phyloP scores from a whole-genome alignment of 2,329 filamentous ascomycete genomes.

The Septoria petroselini region DNA sequence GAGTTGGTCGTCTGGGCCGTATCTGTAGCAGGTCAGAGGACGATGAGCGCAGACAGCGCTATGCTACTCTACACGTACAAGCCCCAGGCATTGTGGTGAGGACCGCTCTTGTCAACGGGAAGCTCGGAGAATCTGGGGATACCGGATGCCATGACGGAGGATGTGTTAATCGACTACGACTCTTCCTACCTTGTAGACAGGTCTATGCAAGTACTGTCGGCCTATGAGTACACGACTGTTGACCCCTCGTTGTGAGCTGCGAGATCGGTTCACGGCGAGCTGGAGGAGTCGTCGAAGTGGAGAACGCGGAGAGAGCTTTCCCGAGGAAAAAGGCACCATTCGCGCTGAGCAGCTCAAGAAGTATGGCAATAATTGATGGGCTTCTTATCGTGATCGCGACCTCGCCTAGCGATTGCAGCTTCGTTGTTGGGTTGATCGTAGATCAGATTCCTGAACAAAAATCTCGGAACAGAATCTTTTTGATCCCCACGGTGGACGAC shows the following conservation, averaged over 20 bases:
- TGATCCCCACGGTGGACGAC: too few relatives aligned
- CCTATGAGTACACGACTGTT: not conserved
- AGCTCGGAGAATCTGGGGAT: constrained; percentile 51
- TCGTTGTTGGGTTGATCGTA: not conserved
- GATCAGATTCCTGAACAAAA: too few relatives aligned
- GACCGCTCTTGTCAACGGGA: constrained; percentile 48
- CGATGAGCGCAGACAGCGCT: not conserved
- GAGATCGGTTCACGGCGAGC: not conserved
- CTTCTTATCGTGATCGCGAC: too few relatives aligned
- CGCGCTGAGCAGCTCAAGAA: too few relatives aligned
- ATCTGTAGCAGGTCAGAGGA: constrained; percentile 45
- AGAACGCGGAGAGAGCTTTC: constrained; percentile 4
- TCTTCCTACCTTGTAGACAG: not conserved
- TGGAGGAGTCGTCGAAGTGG: not conserved
- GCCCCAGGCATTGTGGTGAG: constrained; percentile 41
- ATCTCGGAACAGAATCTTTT: too few relatives aligned
- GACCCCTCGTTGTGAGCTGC: constrained; percentile 5
- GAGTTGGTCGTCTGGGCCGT: constrained; percentile 56
- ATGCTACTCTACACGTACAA: constrained; percentile 28
- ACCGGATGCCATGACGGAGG: constrained; percentile 15
- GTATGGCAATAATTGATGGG: too few relatives aligned
- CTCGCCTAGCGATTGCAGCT: too few relatives aligned
- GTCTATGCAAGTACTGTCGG: not conserved
- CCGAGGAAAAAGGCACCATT: not conserved
- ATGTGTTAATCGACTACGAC: too few relatives aligned